Base-by-base conservation (phyloP, 164 flowering plant genomes). In the Magnolia kwangsiensis region DNA sequence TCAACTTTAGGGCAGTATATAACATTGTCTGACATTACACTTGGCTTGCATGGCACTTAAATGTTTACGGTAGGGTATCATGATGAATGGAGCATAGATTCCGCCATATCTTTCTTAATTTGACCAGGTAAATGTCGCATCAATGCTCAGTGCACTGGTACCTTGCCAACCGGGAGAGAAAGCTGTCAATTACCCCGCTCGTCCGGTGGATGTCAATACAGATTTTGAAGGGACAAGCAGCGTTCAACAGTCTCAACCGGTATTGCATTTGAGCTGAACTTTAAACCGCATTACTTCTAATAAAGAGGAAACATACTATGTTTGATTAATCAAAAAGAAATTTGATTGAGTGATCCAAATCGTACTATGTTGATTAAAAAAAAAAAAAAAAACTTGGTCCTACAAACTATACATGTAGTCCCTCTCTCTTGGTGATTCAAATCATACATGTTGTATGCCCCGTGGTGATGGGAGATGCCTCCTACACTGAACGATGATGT, bases 171-270 rank as follows among this genome's bases (percentile, higher is more conserved):
- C 89, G 23, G 92, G 86, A 72, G 97, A 93, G 80, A 95, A 90
- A 85, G 86, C 87, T 20, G 90, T 96, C 72, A 91, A 89, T 80
- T 96, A 94, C 78, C 97, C 97, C 45, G 86, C 84, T 59, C 95
- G 99, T 71, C 99, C 98, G 13, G 99, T 96, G 75, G 99, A 96
- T 78, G 87, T 90, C 72, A 87, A 84, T 59, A 89, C 93, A 69
- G 98, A 96, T 84, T 90, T 96, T 78, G 99, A 96, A 83, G 99
- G 99, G 82, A 89, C 97, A 72, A 84, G 95, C 23, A 89, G 85
- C 70, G 89, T 94, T 76, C 98, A 92, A 71, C 87, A 95, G 77
- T 76, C 97, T 81, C 99, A 92, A 80, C 84, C 86, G 87, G 98
- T 93, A 92, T 65, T 69, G 50, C 27, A 13, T 45, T 13, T 49